Percentiles rank a stretch among this genome's conserved stretches.
Evolutionary conservation across 345 rosid genomes (phyloP).

Genomic region (Rubroshorea leprosula): DNA sequence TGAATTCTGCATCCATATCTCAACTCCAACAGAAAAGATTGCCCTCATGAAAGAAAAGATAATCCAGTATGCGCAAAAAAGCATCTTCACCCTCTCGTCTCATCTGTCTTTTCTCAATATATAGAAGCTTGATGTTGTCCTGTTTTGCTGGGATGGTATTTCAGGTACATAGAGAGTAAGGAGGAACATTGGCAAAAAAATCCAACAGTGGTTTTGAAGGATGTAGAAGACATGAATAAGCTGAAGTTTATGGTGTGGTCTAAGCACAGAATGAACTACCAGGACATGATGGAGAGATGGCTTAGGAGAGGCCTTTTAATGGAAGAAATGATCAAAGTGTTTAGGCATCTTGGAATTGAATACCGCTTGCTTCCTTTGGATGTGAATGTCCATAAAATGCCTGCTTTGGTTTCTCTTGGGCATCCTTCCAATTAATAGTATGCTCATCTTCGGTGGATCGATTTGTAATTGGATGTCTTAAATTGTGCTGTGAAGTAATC

Average conservation of each 20-base stretch:
- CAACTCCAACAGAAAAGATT: conserved; percentile 42
- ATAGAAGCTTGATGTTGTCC: neutral
- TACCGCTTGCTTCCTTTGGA: conserved; percentile 37
- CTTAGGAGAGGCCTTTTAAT: conserved; percentile 27
- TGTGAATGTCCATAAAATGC: conserved; percentile 33
- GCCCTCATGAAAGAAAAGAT: conserved; percentile 20
- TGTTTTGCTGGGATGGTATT: too few relatives aligned
- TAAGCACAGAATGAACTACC: conserved; percentile 31
- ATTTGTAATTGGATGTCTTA: too few relatives aligned
- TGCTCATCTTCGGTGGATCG: too few relatives aligned
- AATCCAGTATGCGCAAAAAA: conserved; percentile 18
- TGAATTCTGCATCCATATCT: conserved; percentile 40
- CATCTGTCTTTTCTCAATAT: neutral
- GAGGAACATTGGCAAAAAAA: conserved; percentile 29
- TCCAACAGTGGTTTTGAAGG: conserved; percentile 21
- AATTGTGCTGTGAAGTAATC: too few relatives aligned
- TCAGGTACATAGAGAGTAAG: conserved; percentile 28
- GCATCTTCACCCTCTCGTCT: neutral
- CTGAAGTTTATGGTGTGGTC: conserved; percentile 23
- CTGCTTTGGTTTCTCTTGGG: conserved; percentile 16
- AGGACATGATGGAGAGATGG: conserved; percentile 25
- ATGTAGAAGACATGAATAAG: conserved; percentile 50
- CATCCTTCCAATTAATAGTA: conserved; percentile 31
- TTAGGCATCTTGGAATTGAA: conserved; percentile 32
- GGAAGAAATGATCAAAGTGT: conserved; percentile 32